Evolutionary conservation across 352 stramenopile species (phyloP), one percentile per base, ranked within the genome.

Genomic region (Peronospora farinosa): DNA sequence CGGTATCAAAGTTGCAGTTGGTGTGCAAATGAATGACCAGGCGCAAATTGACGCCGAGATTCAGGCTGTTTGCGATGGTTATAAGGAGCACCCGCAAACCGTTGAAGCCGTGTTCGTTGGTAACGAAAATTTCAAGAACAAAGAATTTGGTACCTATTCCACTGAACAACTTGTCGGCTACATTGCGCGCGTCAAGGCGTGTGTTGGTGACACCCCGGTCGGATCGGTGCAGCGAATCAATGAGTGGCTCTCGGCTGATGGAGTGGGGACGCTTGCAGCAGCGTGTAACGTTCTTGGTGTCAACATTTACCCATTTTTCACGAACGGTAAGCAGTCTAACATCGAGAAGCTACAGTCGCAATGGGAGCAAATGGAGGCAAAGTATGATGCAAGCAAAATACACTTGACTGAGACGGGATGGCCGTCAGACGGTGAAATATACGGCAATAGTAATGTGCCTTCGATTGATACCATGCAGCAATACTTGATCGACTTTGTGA

Each of bases 291-390:
- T 61, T 2, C 42, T 71, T 28, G 78, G 76, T 21, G 72, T 81
- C 48, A 90, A 90, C 57, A 85, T 90, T 47, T 86, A 90, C 55
- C 70, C 78, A 40, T 90, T 90, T 66, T 88, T 86, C 57, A 80
- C 78, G 7, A 56, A 58, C 17, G 57, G 61, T 0, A 42, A 50
- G 5, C 57, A 71, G 36, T 59, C 30, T 11, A 67, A 72, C 7
- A 65, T 88, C 11, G 65, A 79, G 12, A 83, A 84, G 44, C 40
- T 88, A 33, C 49, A 84, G 54, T 57, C 51, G 3, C 77, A 84
- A 57, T 84, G 65, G 63, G 49, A 65, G 8, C 59, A 79, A 51
- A 66, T 88, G 37, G 48, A 42, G 0, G 50, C 40, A 5, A 78
- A 80, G 39, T 85, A 78, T 45, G 44, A 61, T 12, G 45, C 55